Evolutionary conservation across 768 basidiomycete species (phyloP), one percentile per base, ranked within the genome.

Genomic region (Collybiopsis confluens): DNA sequence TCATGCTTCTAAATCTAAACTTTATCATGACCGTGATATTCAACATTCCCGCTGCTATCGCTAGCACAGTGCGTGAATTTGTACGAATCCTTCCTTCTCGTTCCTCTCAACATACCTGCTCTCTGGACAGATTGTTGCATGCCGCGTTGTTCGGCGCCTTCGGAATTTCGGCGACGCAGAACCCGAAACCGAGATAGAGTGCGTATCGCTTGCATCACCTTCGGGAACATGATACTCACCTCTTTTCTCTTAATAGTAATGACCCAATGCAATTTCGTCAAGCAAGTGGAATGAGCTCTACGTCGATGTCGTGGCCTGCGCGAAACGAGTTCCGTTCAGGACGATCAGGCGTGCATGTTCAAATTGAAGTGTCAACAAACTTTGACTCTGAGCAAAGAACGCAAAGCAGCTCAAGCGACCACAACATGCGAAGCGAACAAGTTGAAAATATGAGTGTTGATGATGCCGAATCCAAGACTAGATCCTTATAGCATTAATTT

Each of bases 21-120:
- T 73, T 81, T n/a, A 78, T 86, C 52, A 85, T 86, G 83, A 83
- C 82, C 28, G 81, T 88, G 64, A 83, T 88, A 50, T 81, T 79
- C 43, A 88, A 88, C 59, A 84, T 88, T 40, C 86, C 86, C 2
- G 85, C 86, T 30, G 85, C 85, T 16, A 79, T 87, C 55, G 77
- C 80, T 3, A 83, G 82, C 20, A 84, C 82, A 5, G 85, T 85
- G 50, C 58, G 80, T 64, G 38, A 37, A 15, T 16, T 33, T 11
- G 9, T 37, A 9, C 24, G 35, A 4, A 0, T 8, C 16, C 3
- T 52, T 48, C 11, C 30, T 20, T 13, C 21, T 33, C 35, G 15
- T 16, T 21, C 20, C 28, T 33, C 26, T 55, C 42, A n/a, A 58
- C 46, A 26, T 41, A 43, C 28, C 45, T 16, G 48, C 42, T 42